These are phyloP conservation scores for Rutstroemia sydowiana DNA, from an alignment of 2,329 filamentous ascomycete species.

Conservation along the genomic window DNA sequence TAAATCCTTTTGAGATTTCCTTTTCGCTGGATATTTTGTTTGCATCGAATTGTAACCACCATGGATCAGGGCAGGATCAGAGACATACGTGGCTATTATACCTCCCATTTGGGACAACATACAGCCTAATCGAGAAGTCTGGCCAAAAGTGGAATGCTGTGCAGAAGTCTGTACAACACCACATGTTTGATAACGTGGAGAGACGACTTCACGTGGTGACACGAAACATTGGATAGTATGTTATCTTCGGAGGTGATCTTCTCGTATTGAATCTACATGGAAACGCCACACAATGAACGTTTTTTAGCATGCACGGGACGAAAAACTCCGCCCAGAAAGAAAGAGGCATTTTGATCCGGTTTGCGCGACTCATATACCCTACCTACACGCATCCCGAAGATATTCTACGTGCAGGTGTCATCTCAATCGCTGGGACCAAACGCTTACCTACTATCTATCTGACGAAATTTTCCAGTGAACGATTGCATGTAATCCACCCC, in stretches of 20 bases:
- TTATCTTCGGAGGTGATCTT: not conserved
- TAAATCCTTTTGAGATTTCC: not conserved
- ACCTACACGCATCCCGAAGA: not conserved
- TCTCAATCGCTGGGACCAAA: not conserved
- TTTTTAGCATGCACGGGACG: not conserved
- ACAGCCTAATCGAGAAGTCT: not conserved
- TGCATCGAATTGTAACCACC: not conserved
- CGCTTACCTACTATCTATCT: not conserved
- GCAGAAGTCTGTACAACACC: not conserved
- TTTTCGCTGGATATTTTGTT: not conserved
- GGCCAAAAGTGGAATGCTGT: not conserved
- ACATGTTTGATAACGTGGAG: slow-evolving; percentile 8
- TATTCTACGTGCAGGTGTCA: not conserved
- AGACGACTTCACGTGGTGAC: not conserved
- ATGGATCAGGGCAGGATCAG: slow-evolving; percentile 1
- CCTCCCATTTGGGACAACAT: not conserved
- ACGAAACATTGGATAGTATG: not conserved
- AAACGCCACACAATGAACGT: not conserved
- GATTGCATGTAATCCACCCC: not conserved
- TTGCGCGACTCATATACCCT: not conserved
- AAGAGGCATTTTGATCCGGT: not conserved
- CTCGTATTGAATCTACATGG: not conserved
- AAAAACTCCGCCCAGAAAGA: not conserved
- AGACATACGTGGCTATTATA: not conserved
- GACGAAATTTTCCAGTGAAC: not conserved